Percentiles rank a stretch among this genome's conserved stretches.
Evolutionary conservation across 306 rosid genomes (phyloP).

Genomic region (Dryas drummondii): DNA sequence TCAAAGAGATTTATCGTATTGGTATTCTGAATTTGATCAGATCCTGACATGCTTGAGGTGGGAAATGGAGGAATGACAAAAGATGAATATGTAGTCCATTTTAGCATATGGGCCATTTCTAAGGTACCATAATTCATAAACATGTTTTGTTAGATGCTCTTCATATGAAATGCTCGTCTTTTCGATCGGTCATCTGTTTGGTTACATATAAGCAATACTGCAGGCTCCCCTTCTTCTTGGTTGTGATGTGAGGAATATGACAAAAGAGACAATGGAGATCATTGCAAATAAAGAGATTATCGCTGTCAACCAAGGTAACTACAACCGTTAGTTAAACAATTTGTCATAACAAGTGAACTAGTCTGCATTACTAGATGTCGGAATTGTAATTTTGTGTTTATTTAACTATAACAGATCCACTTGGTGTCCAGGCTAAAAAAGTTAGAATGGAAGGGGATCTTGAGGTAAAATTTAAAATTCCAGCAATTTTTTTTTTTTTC

Average conservation of each 20-base stretch:
- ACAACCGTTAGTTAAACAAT: neutral
- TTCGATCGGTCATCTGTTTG: neutral
- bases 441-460: slow-evolving; percentile 82
- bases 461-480: slow-evolving; percentile 46
- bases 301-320: slow-evolving; percentile 77
- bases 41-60: slow-evolving; percentile 97
- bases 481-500: neutral
- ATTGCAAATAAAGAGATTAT: slow-evolving; percentile 69
- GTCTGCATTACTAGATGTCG: neutral
- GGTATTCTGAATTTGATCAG: slow-evolving; percentile 40
- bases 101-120: slow-evolving; percentile 93
- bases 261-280: slow-evolving; percentile 64
- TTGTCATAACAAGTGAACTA: neutral
- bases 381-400: neutral
- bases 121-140: slow-evolving; percentile 45
- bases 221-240: slow-evolving; percentile 98
- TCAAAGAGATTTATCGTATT: neutral
- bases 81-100: slow-evolving; percentile 79
- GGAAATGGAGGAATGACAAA: slow-evolving; percentile 96
- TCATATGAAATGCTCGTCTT: neutral
- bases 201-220: slow-evolving; percentile 24
- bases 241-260: slow-evolving; percentile 72
- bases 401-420: slow-evolving; percentile 47
- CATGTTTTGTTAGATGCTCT: slow-evolving; percentile 9
- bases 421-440: slow-evolving; percentile 81